Evolutionary conservation across 1,284 basidiomycete species (phyloP), one percentile per base, ranked within the genome.

Genomic region (Coriolopsis trogii): DNA sequence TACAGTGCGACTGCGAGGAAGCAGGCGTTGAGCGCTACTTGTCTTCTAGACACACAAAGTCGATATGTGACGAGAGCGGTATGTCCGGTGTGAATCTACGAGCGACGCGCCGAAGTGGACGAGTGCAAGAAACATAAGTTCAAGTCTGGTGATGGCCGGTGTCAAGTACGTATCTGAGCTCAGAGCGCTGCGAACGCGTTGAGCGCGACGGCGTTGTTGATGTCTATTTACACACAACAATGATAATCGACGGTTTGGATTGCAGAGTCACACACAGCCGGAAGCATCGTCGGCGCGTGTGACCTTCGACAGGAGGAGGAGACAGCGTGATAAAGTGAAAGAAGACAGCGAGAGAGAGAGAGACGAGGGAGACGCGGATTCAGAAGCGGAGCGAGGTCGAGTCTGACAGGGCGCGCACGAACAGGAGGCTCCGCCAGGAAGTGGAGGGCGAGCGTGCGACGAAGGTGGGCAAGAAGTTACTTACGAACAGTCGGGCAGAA

Each of bases 211-310:
- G n/a, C 52, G 52, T 58, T 63, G 56, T 63, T 60, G 52, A 52
- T 31, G 33, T 16, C 16, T 63, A 55, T 63, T 61, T 58, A 41
- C 33, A 42, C 18, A 10, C 40, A 49, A 54, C 49, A n/a, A n/a
- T n/a, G n/a, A n/a, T n/a, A n/a, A n/a, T n/a, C n/a, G n/a, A n/a
- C n/a, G n/a, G n/a, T n/a, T n/a, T n/a, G n/a, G n/a, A n/a, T n/a
- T 31, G 39, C 55, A 62, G 53, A 49, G 31, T 23, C 48, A 48
- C 4, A 53, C 60, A 3, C 63, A 62, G 37, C 62, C 66, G 3
- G 55, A 63, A 25, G 63, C 66, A 3, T 67, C 67, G n/a, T 62
- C 55, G 18, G 68, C 65, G 43, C 58, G 62, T 46, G 60, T 63
- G 8, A 63, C 60, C 37, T 39, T 66, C 7, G 63, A 65, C 49